Evolutionary conservation across 2,329 filamentous ascomycete species (phyloP).

Genomic region (Pestalotiopsis sp.): DNA sequence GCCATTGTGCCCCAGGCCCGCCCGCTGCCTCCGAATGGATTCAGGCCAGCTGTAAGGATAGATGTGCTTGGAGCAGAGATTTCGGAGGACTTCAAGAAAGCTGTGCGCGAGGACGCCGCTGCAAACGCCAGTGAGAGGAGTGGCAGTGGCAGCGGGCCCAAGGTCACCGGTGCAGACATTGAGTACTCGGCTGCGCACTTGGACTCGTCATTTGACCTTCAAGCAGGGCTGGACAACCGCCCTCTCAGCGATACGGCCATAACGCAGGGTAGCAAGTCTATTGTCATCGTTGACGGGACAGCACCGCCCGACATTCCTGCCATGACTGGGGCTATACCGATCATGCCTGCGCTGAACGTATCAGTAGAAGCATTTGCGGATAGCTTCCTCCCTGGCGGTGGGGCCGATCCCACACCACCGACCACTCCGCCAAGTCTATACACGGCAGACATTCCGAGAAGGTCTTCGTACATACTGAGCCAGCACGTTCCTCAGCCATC

Average conservation of each 20-base stretch:
- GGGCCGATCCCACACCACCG: slow-evolving; percentile 58
- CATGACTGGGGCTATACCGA: slow-evolving; percentile 51
- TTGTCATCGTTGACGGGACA: slow-evolving; percentile 80
- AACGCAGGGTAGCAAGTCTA: slow-evolving; percentile 83
- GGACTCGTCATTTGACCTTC: slow-evolving; percentile 40
- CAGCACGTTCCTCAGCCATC: slow-evolving; percentile 42
- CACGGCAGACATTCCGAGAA: slow-evolving; percentile 44
- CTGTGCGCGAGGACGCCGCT: slow-evolving; percentile 65
- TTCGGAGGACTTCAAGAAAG: slow-evolving; percentile 76
- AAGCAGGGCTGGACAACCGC: slow-evolving; percentile 34
- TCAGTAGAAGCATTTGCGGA: slow-evolving; percentile 57
- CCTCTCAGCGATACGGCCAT: slow-evolving; percentile 58
- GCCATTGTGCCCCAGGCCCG: slow-evolving; percentile 59
- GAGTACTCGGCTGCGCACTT: slow-evolving; percentile 46
- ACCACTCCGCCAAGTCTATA: slow-evolving; percentile 55
- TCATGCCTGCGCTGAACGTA: slow-evolving; percentile 40
- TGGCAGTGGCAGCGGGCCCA: slow-evolving; percentile 21
- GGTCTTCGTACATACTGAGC: slow-evolving; percentile 56
- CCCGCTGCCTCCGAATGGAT: slow-evolving; percentile 39
- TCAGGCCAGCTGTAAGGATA: slow-evolving; percentile 63
- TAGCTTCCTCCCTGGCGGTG: slow-evolving; percentile 45
- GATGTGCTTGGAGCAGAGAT: slow-evolving; percentile 81
- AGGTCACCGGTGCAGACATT: slow-evolving; percentile 29
- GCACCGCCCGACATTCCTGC: slow-evolving; percentile 46
- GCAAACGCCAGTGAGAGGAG: slow-evolving; percentile 32